Base-by-base conservation (phyloP, 2,329 filamentous ascomycete species). In the Tympanopsis confertula region DNA sequence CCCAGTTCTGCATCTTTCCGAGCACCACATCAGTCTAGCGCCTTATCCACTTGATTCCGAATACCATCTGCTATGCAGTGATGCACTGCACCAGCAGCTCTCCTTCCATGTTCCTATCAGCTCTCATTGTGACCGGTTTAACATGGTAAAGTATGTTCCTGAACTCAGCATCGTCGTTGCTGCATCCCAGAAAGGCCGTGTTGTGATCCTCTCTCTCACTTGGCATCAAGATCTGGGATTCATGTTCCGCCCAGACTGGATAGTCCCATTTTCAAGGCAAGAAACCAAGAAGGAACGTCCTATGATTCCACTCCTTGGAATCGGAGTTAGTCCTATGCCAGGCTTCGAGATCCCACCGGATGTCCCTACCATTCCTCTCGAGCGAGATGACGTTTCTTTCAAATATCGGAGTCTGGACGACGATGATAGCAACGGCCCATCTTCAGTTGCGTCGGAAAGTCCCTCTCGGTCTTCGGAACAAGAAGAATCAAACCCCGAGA, bases 91-190 rank as follows among this genome's bases (percentile, higher is more conserved):
- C n/a, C n/a, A n/a, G n/a, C n/a, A n/a, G n/a, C n/a, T n/a, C n/a
- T n/a, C n/a, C n/a, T n/a, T n/a, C n/a, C n/a, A n/a, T n/a, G n/a
- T n/a, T n/a, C n/a, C n/a, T 7, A 22, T 30, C 19, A 38, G 41
- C n/a, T 28, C 35, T 37, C 35, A 13, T 15, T 36, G 13, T 38
- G 66, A 74, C 41, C 68, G 75, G 5, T 62, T 78, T 26, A 77
- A 74, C 49, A 69, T 75, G 62, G 56, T 66, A 18, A 63, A 67
- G 12, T 66, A 75, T 37, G 66, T 81, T 13, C 70, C 74, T 0
- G 67, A 75, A 26, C 57, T 78, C 4, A 73, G 74, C 3, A 54
- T 78, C 35, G 65, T 79, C 19, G 52, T 78, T 19, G 58, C 74
- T 2, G 76, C 65, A 1, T 69, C 68, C 1, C 73, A 76, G 35